phyloP scores from a whole-genome alignment of 257 asterid species.

The Solanum sitiens region DNA sequence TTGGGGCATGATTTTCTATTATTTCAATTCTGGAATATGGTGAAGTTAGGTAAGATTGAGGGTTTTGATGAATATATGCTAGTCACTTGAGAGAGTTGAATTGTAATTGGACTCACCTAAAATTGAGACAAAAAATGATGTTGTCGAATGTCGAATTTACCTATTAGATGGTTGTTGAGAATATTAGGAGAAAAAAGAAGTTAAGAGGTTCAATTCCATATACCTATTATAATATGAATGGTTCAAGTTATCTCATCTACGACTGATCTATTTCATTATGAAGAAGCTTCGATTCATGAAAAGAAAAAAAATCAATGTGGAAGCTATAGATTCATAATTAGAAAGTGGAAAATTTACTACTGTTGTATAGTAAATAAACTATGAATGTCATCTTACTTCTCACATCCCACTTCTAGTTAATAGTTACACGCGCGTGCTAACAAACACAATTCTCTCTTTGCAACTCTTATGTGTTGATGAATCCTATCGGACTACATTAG shows the following conservation, averaged over 20 bases:
- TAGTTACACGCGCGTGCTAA: too few species aligned
- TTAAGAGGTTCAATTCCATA: too few species aligned
- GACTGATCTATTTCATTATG: background rate
- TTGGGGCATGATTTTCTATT: too few species aligned
- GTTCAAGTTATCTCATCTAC: background rate
- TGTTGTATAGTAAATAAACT: background rate
- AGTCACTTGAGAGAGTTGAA: background rate
- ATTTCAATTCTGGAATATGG: too few species aligned
- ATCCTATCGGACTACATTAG: too few species aligned
- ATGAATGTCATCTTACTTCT: too few species aligned
- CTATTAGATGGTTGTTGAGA: background rate
- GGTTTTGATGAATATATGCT: background rate
- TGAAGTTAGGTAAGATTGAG: background rate
- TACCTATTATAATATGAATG: background rate
- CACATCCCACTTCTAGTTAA: too few species aligned
- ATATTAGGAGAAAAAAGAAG: background rate
- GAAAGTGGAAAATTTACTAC: background rate
- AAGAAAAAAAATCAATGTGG: background rate
- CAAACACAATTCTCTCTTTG: too few species aligned
- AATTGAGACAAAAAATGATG: background rate
- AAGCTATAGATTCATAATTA: too few species aligned
- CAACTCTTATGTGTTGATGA: too few species aligned
- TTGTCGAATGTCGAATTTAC: background rate
- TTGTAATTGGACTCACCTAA: background rate
- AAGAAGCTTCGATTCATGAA: too few species aligned